Evolutionary conservation across 495 filamentous ascomycete species (phyloP), one percentile per base, ranked within the genome.

Genomic region (Penicillium subrubescens): DNA sequence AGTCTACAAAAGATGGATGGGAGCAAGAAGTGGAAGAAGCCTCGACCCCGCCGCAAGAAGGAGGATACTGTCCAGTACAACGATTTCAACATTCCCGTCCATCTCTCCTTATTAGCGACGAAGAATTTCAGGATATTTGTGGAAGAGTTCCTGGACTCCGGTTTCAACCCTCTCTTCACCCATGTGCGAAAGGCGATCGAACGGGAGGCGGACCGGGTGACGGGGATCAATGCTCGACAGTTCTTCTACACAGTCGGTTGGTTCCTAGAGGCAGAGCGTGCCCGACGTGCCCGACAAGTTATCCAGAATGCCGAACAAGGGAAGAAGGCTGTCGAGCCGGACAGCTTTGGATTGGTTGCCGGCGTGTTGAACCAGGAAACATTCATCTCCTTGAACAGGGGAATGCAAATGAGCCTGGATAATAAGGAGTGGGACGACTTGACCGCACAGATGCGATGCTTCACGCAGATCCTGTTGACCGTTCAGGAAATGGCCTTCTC

Each of bases 211-310:
- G 87, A 93, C n/a, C 87, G 96, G 61, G 84, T 98, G 0, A 74
- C 93, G 0, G 83, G 88, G 44, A 80, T 82, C 12, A 93, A 97
- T 69, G 76, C 83, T 3, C 82, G 87, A 34, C 94, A 98, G 67
- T 98, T 91, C 75, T 97, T 97, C 75, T 98, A 96, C 68, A 84
- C 96, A 0, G 87, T 96, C 33, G 86, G 91, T 10, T 99, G 96
- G 96, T 97, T 99, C 72, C 84, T 99, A 10, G 86, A 91, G 71
- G 95, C 94, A 2, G 95, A 99, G 71, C 87, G 91, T 51, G 83
- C 86, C 50, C 87, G 96, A 15, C 86, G 92, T 57, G 84, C 82
- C 57, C 79, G 77, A 5, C 84, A 84, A 54, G 82, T 82, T 55
- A 73, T 79, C 21, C 75, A 80, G 59, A 70, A 64, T 5, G 58